phyloP scores from a whole-genome alignment of 768 basidiomycete genomes.

The Termitomyces sp. region DNA sequence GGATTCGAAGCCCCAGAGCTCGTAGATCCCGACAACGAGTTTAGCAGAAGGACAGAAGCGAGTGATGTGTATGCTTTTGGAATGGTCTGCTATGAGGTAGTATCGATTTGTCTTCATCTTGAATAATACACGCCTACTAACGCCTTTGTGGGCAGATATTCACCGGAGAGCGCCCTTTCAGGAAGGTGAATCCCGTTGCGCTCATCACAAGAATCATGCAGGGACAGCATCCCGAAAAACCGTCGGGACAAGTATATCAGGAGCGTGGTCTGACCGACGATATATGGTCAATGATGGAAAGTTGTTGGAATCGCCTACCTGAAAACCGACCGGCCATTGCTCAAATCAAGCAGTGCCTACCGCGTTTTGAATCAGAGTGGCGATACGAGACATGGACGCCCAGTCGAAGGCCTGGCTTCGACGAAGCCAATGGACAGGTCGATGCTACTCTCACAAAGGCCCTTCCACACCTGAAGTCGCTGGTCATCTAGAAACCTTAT shows the following conservation, averaged over 20 bases:
- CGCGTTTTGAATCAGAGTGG: background rate
- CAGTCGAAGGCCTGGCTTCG: constrained; percentile 2
- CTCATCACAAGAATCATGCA: background rate
- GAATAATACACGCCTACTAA: constrained; percentile 4
- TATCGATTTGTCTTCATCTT: background rate
- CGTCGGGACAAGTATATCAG: background rate
- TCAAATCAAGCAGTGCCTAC: background rate
- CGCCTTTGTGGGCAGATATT: background rate
- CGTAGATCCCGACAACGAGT: constrained; percentile 17
- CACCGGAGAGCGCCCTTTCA: constrained; percentile 1
- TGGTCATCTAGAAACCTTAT: background rate
- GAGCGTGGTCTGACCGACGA: constrained; percentile 6
- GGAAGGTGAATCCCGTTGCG: background rate
- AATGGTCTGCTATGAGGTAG: constrained; percentile 15
- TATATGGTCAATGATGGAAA: constrained; percentile 8
- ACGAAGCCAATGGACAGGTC: background rate
- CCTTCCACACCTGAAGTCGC: background rate
- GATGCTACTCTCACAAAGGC: constrained; percentile 1
- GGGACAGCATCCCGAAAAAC: constrained; percentile 1
- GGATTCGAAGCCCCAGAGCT: constrained; percentile 33
- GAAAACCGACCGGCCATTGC: background rate
- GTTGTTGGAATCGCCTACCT: constrained; percentile 6
- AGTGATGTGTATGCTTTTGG: constrained; percentile 16
- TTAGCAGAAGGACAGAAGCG: constrained; percentile 3
- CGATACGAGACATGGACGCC: constrained; percentile 1